Percentiles rank a stretch among this genome's conserved stretches.
Evolutionary conservation across 2,329 filamentous ascomycete genomes (phyloP).

Genomic region (Ceratocystis diversiconidia): DNA sequence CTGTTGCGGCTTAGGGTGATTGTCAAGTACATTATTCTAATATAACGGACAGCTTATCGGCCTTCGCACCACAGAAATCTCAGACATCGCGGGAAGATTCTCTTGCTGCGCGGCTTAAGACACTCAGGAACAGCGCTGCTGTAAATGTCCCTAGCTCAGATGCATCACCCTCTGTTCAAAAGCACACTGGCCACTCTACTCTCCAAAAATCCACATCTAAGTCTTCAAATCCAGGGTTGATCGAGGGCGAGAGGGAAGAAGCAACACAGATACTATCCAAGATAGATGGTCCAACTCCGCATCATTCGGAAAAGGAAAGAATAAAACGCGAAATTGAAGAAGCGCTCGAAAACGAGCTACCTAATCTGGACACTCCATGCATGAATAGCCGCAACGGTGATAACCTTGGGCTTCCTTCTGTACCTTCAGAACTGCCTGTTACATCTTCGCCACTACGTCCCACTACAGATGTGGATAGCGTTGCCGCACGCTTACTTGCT

Average conservation of each 20-base stretch:
- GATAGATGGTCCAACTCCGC: conserved; percentile 21
- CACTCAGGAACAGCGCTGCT: conserved; percentile 27
- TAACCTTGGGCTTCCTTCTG: conserved; percentile 27
- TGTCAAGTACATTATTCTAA: conserved; percentile 3
- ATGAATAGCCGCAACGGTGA: conserved; percentile 8
- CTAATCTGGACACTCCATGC: conserved; percentile 10
- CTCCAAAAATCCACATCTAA: background rate
- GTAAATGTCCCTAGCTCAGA: too few species aligned
- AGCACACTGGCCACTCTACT: background rate
- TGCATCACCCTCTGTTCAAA: background rate
- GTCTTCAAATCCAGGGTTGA: background rate
- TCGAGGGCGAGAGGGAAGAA: background rate
- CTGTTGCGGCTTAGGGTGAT: background rate
- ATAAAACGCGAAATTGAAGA: conserved; percentile 34
- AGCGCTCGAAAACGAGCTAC: conserved; percentile 27
- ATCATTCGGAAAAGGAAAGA: conserved; percentile 38
- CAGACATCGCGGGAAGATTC: conserved; percentile 35
- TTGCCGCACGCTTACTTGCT: conserved; percentile 39
- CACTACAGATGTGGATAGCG: conserved; percentile 29
- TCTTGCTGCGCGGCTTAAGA: conserved; percentile 38
- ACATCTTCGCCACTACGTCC: conserved; percentile 22
- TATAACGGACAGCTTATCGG: background rate
- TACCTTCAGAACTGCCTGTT: conserved; percentile 28
- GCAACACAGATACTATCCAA: background rate
- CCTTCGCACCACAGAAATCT: conserved; percentile 21